Conservation (phyloP, 2,329 filamentous ascomycete genomes). For the Claviceps maximensis region DNA sequence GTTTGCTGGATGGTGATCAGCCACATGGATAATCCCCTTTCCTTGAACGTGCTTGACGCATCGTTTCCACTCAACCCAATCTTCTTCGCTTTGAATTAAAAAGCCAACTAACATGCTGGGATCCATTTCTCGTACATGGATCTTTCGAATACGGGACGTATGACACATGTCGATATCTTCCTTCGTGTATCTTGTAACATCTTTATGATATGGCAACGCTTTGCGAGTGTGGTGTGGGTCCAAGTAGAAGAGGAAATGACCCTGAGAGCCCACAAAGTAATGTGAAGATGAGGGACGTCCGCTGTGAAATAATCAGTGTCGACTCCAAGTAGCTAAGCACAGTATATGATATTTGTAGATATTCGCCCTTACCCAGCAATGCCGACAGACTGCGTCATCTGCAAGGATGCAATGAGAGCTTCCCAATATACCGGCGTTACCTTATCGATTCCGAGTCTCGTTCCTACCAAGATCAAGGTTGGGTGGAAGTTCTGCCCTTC, state of each 20-base stretch:
- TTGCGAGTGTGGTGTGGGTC: constrained; percentile 82
- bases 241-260: constrained; percentile 78
- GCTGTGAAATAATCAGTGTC: constrained; percentile 29
- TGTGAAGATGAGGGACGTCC: constrained; percentile 81
- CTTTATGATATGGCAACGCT: constrained; percentile 49
- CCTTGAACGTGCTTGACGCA: constrained; percentile 63
- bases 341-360: not conserved
- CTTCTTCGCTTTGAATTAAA: constrained; percentile 65
- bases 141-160: constrained; percentile 66
- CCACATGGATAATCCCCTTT: constrained; percentile 76
- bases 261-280: constrained; percentile 49
- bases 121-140: constrained; percentile 88
- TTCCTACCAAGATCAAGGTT: constrained; percentile 79
- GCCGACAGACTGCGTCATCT: constrained; percentile 85
- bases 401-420: constrained; percentile 70
- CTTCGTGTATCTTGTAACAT: constrained; percentile 44
- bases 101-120: constrained; percentile 97
- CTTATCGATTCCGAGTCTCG: constrained; percentile 82
- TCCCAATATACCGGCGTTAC: constrained; percentile 93
- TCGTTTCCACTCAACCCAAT: constrained; percentile 73
- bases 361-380: constrained; percentile 65
- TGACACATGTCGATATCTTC: constrained; percentile 78
- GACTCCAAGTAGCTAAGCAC: not conserved
- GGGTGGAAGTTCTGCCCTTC: constrained; percentile 58
- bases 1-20: constrained; percentile 51